Base-by-base conservation (phyloP, 768 basidiomycete genomes). In the Termitomyces sp. region DNA sequence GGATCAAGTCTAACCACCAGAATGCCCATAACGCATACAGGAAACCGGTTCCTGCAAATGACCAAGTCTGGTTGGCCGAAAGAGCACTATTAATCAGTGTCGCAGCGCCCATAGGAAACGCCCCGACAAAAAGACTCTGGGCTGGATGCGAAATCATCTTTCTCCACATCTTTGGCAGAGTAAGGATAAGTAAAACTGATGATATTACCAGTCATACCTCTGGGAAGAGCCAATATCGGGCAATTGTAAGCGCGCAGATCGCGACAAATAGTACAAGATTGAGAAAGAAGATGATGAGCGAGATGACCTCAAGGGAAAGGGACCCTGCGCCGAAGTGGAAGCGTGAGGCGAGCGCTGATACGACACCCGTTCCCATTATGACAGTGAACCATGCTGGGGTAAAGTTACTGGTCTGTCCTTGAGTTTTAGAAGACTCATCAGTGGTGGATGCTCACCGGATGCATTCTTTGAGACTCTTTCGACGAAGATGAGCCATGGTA, bases 1-100 rank as follows among this genome's bases (percentile, higher is more conserved):
- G 54, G 0, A 71, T 70, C 1, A 83, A 71, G 61, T 88, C 84
- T 41, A 84, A 44, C 88, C 87, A 90, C 88, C 88, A 91, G 42
- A 86, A 63, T 2, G 68, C 79, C 83, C 87, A 87, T 37, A 87
- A 64, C 26, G 74, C 64, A 56, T 80, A 83, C 2, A 87, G 65
- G 67, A 87, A 84, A 1, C 64, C 52, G 41, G 63, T 72, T 13
- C 85, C 85, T 0, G 83, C 83, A 55, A 86, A 74, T 20, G 74
- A 79, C 59, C 72, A 67, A 12, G 68, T 60, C 58, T 81, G 67
- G n/a, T 84, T 69, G 37, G 80, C 70, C 5, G 69, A 69, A 20
- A 81, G 72, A 0, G 79, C 77, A 39, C 79, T 71, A 55, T 75
- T 81, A 53, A 88, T 77, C 34, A 88, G 67, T 1, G 86, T 87